Evolutionary conservation across 73 alveolate species (phyloP).

Genomic region (Tetrahymena thermophila): DNA sequence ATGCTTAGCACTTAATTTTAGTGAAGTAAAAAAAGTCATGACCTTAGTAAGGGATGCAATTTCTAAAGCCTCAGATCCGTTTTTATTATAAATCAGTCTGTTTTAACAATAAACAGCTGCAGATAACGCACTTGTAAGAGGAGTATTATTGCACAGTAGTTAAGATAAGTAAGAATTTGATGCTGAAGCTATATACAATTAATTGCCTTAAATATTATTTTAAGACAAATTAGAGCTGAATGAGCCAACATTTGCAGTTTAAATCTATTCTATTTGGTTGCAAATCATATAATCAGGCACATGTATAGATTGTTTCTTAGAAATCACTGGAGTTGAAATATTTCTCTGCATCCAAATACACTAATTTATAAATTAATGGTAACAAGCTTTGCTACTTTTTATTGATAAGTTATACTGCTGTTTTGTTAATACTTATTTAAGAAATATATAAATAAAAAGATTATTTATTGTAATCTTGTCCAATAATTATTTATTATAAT

Average conservation of each 20-base stretch:
- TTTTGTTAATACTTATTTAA: not conserved
- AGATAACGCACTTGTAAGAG: not conserved
- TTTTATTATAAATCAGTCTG: not conserved
- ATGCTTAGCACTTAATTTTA: constrained; percentile 49
- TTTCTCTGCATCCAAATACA: not conserved
- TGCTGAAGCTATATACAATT: not conserved
- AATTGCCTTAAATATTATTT: not conserved
- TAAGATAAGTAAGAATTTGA: not conserved
- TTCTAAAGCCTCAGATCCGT: constrained; percentile 29
- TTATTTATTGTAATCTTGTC: not conserved
- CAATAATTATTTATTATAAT: not conserved
- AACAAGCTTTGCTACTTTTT: not conserved
- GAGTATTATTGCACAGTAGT: not conserved
- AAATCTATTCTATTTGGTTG: not conserved
- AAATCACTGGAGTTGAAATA: not conserved
- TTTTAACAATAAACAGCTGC: not conserved
- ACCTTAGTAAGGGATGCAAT: constrained; percentile 81
- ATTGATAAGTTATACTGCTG: not conserved
- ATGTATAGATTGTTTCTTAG: not conserved
- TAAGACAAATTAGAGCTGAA: not conserved
- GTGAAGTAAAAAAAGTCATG: constrained; percentile 68
- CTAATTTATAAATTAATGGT: not conserved
- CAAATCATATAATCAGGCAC: not conserved
- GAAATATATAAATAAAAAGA: not conserved
- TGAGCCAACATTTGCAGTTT: not conserved